A percentile compares a stretch with the other conserved stretches of the same genome.
phyloP scores from a whole-genome alignment of 1,284 basidiomycete genomes.

The Lentinula novae-zelandiae region DNA sequence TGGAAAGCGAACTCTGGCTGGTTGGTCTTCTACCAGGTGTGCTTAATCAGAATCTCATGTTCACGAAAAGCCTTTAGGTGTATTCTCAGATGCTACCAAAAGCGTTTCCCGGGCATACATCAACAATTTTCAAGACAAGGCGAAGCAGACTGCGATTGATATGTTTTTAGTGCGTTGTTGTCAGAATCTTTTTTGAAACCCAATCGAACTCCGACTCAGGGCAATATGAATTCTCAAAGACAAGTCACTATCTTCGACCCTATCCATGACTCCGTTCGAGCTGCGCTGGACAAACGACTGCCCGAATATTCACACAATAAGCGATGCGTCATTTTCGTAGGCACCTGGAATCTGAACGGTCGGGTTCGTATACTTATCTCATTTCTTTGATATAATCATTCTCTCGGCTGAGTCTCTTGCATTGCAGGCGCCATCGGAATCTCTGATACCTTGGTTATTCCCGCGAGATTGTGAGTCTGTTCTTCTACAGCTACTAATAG shows the following conservation, averaged over 20 bases:
- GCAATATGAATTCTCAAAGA: conserved; percentile 85
- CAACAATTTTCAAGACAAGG: conserved; percentile 97
- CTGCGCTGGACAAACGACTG: conserved; percentile 66
- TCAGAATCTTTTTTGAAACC: not conserved
- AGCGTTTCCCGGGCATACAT: conserved; percentile 95
- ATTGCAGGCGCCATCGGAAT: conserved; percentile 71
- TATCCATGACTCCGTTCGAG: conserved; percentile 83
- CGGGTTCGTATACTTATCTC: conserved; percentile 43
- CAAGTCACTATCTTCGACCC: conserved; percentile 94
- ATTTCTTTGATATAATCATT: conserved; percentile 11
- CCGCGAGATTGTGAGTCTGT: conserved; percentile 63
- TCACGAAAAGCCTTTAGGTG: conserved; percentile 40
- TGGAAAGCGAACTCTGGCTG: conserved; percentile 90
- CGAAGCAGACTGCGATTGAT: conserved; percentile 93
- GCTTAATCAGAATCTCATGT: conserved; percentile 10
- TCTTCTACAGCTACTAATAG: not conserved
- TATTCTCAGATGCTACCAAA: conserved; percentile 95
- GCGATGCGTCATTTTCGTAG: conserved; percentile 74
- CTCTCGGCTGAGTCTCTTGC: conserved; percentile 10
- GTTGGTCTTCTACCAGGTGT: conserved; percentile 30
- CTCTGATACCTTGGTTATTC: conserved; percentile 87
- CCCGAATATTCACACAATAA: conserved; percentile 84
- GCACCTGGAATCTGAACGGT: conserved; percentile 97
- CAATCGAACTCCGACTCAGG: conserved; percentile 43
- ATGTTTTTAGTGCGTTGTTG: conserved; percentile 71